Base-by-base conservation (phyloP, 352 stramenopile genomes). In the Plasmopara halstedii region DNA sequence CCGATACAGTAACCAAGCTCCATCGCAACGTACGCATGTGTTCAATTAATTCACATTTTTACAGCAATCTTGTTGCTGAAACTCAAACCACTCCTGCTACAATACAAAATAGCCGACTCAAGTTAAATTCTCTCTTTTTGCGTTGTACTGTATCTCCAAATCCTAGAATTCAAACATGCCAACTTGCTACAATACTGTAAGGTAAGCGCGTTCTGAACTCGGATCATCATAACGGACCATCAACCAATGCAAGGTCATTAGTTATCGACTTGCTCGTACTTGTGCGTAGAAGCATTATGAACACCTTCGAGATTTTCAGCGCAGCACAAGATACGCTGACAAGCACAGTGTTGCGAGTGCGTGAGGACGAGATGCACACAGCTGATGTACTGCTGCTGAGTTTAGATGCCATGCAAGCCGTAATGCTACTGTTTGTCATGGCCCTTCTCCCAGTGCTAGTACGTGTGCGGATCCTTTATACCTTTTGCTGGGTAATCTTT, bases 391-490 rank as follows among this genome's bases (percentile, higher is more conserved):
- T 33, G 37, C 19, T 29, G 23, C 15, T 50, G 32, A 39, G 36
- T 18, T 18, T 38, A 9, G 65, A 75, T 21, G 51, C 54, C 11
- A 21, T 60, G 20, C 48, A 64, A 26, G 62, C 65, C 10, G 52
- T 73, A 20, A 20, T 51, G 35, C 18, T 76, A 49, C 62, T 76
- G 19, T 70, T 76, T 26, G 46, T 41, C 50, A 55, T 70, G 39
- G 37, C 62, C 42, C 37, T 76, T 33, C 18, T 76, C 37, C 65
- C 65, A 4, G 26, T 69, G 19, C 29, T 76, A 23, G 4, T 70
- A 17, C 62, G 62, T 22, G 45, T 76, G 18, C 54, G 62, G 18
- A 52, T 76, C 36, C 55, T 73, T 39, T 76, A 76, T 52, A 76
- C 65, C 6, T 72, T 70, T 38, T 73, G 58, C 49, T 76, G 65